Conservation (phyloP, 169 alveolate species). For the Ichthyophthirius multifiliis region DNA sequence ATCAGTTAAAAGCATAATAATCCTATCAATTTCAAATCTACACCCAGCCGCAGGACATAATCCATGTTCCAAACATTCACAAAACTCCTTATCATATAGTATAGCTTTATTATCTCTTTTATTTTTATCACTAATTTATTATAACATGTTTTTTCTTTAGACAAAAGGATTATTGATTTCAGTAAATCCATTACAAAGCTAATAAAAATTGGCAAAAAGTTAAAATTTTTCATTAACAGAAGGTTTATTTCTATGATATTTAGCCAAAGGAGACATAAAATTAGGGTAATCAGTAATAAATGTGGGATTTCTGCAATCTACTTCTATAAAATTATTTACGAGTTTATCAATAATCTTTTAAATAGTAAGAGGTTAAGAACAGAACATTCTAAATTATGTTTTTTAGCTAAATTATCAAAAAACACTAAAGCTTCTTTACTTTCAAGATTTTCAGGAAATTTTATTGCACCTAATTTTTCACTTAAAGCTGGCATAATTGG, state of each 20-base stretch:
- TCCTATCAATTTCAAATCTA: slow-evolving; percentile 98
- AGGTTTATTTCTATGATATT: slow-evolving; percentile 92
- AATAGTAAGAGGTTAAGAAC: slow-evolving; percentile 86
- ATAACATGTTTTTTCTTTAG: slow-evolving; percentile 91
- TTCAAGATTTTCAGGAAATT: slow-evolving; percentile 61
- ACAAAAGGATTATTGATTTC: slow-evolving; percentile 97
- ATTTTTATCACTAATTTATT: slow-evolving; percentile 87
- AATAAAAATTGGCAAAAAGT: slow-evolving; percentile 95
- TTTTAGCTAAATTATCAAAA: slow-evolving; percentile 70
- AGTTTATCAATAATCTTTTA: slow-evolving; percentile 89
- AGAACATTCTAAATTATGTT: slow-evolving; percentile 82
- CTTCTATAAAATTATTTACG: slow-evolving; percentile 92
- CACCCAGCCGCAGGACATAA: slow-evolving; percentile 99
- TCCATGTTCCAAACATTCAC: slow-evolving; percentile 96
- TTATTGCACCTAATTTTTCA: slow-evolving; percentile 66
- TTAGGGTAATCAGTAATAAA: slow-evolving; percentile 98
- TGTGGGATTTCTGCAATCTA: slow-evolving; percentile 89
- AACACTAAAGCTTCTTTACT: slow-evolving; percentile 77
- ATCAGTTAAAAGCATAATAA: slow-evolving; percentile 95
- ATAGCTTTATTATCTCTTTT: slow-evolving; percentile 83
- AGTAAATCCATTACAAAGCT: slow-evolving; percentile 98
- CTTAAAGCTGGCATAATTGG: slow-evolving; percentile 85
- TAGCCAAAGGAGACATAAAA: slow-evolving; percentile 98
- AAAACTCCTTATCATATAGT: slow-evolving; percentile 89
- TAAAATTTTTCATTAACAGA: slow-evolving; percentile 95